These are phyloP conservation scores for Neopestalotiopsis sp. DNA, from an alignment of 2,329 filamentous ascomycete genomes.

Conservation along the genomic window DNA sequence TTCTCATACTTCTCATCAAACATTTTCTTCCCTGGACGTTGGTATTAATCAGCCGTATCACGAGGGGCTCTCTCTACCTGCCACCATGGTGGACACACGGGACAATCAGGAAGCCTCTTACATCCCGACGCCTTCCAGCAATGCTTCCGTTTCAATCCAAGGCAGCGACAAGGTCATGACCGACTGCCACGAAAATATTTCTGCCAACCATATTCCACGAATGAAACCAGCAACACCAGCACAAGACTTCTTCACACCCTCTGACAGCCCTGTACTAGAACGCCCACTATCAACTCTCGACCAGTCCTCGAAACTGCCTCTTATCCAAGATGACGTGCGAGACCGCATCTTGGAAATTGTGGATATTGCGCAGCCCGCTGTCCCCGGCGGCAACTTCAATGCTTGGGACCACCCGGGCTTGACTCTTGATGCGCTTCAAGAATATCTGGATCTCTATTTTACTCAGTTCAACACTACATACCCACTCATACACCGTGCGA, in stretches of 20 bases:
- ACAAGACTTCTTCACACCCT: neutral
- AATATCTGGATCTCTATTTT: slow-evolving; percentile 65
- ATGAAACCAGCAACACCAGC: neutral
- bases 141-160: neutral
- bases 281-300: slow-evolving; percentile 34
- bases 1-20: neutral
- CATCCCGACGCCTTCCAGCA: neutral
- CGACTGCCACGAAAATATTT: neutral
- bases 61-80: neutral
- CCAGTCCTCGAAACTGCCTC: slow-evolving; percentile 27
- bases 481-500: slow-evolving; percentile 63
- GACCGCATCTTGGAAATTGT: slow-evolving; percentile 55
- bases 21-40: neutral
- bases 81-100: slow-evolving; percentile 10
- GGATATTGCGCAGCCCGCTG: slow-evolving; percentile 51
- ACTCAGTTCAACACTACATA: slow-evolving; percentile 65
- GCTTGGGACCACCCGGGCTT: slow-evolving; percentile 57
- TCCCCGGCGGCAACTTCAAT: slow-evolving; percentile 52
- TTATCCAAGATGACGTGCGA: slow-evolving; percentile 47
- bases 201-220: neutral
- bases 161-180: neutral
- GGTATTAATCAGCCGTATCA: neutral
- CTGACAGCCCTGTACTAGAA: slow-evolving; percentile 30
- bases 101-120: neutral
- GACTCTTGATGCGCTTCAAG: slow-evolving; percentile 55